Percentiles rank a stretch among this genome's conserved stretches.
These are phyloP conservation scores for Nothophytophthora sp. DNA, from an alignment of 352 stramenopile genomes.

Conservation along the genomic window DNA sequence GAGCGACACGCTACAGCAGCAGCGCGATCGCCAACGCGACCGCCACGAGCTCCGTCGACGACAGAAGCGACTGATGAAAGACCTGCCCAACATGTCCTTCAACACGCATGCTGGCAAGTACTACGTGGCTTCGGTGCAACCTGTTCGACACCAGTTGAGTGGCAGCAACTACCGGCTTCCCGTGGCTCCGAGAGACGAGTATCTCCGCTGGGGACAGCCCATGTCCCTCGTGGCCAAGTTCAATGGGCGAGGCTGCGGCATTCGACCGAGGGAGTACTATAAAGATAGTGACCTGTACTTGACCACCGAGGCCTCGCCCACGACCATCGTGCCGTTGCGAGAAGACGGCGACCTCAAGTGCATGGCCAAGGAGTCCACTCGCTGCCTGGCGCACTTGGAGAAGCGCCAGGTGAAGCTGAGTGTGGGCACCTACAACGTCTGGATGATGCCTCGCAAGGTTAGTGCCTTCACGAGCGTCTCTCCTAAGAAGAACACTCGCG, in stretches of 20 bases:
- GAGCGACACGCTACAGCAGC: conserved; percentile 38
- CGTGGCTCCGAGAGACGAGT: conserved; percentile 31
- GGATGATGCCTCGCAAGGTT: conserved; percentile 84
- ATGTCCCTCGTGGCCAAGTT: conserved; percentile 62
- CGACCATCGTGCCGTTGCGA: conserved; percentile 67
- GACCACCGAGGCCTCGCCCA: conserved; percentile 54
- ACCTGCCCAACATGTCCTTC: conserved; percentile 83
- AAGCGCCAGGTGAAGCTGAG: conserved; percentile 52
- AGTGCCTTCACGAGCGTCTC: conserved; percentile 70
- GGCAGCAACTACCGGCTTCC: conserved; percentile 32
- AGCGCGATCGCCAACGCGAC: conserved; percentile 46
- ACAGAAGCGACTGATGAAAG: conserved; percentile 55
- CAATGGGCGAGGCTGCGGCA: conserved; percentile 55
- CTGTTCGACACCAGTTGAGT: conserved; percentile 34
- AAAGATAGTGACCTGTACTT: conserved; percentile 77
- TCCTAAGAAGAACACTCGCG: conserved; percentile 77
- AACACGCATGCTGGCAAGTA: conserved; percentile 52
- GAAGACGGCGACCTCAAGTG: conserved; percentile 66
- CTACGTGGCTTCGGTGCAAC: conserved; percentile 55
- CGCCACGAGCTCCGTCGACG: conserved; percentile 50
- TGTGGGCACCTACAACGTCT: conserved; percentile 82
- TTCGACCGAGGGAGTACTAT: conserved; percentile 75
- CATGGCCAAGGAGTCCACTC: conserved; percentile 73
- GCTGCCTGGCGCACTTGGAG: conserved; percentile 59
- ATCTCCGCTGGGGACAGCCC: conserved; percentile 62